A percentile compares a stretch with the other conserved stretches of the same genome.
These are phyloP conservation scores for Alternaria novae-zelandiae DNA, from an alignment of 2,329 filamentous ascomycete genomes.

Conservation along the genomic window DNA sequence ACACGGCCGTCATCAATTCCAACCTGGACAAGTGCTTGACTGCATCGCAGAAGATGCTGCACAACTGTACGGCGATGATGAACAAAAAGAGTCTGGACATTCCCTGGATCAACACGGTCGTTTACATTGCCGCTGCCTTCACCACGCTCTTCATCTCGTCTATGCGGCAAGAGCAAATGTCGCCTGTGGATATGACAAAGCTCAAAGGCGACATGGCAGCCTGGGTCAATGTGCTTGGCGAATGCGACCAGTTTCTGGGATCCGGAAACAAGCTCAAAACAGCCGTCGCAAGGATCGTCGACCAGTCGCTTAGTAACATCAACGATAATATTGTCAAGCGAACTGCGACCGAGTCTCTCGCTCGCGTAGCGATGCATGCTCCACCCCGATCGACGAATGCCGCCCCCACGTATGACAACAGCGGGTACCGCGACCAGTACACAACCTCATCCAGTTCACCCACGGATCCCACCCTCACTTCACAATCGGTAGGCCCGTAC, in stretches of 20 bases:
- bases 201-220: constrained; percentile 71
- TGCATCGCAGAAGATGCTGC: constrained; percentile 68
- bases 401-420: constrained; percentile 30
- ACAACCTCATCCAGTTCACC: constrained; percentile 18
- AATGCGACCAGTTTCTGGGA: constrained; percentile 68
- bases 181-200: constrained; percentile 63
- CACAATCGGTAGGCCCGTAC: constrained; percentile 29
- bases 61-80: constrained; percentile 64
- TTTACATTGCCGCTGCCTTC: constrained; percentile 76
- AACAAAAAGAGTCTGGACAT: constrained; percentile 74
- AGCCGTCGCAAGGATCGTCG: constrained; percentile 57
- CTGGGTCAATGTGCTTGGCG: constrained; percentile 72
- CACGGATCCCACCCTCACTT: constrained; percentile 28
- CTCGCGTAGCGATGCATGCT: constrained; percentile 43
- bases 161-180: constrained; percentile 68
- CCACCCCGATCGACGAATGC: constrained; percentile 29
- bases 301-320: constrained; percentile 56
- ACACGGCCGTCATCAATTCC: constrained; percentile 66
- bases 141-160: constrained; percentile 73
- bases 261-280: constrained; percentile 57
- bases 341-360: constrained; percentile 53
- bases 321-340: constrained; percentile 53
- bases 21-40: constrained; percentile 67
- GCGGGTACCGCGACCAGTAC: constrained; percentile 34
- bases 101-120: constrained; percentile 76